Evolutionary conservation across 441 rosid genomes (phyloP).

Genomic region (Adansonia gregorii): DNA sequence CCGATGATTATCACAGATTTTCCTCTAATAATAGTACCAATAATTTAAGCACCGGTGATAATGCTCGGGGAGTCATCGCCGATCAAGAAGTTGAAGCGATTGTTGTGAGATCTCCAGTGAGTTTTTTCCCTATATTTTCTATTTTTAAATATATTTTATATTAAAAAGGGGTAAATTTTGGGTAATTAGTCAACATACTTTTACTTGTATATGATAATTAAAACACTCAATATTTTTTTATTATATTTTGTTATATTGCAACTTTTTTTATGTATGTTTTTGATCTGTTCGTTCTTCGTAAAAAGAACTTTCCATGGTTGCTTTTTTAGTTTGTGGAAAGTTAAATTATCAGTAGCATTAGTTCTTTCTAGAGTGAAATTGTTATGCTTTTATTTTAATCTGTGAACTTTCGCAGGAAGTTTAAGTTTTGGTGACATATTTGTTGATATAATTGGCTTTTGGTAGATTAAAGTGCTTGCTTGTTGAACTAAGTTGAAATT

Average conservation of each 20-base stretch:
- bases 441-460: background rate
- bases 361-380: background rate
- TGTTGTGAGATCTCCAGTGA: slow-evolving; percentile 78
- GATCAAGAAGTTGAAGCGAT: slow-evolving; percentile 68
- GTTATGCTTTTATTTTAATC: background rate
- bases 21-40: slow-evolving; percentile 31
- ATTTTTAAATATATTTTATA: too few relatives aligned
- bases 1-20: slow-evolving; percentile 74
- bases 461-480: background rate
- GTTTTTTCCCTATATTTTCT: slow-evolving; percentile 29
- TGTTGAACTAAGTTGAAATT: slow-evolving; percentile 6
- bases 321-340: background rate
- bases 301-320: background rate
- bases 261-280: background rate
- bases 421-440: background rate
- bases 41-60: slow-evolving; percentile 18
- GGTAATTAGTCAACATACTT: background rate
- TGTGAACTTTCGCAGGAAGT: background rate
- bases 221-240: background rate
- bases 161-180: background rate
- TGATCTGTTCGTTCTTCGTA: background rate
- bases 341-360: background rate
- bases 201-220: background rate
- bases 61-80: slow-evolving; percentile 25
- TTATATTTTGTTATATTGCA: too few relatives aligned